These are phyloP conservation scores for Xylariaceae sp. DNA, from an alignment of 2,329 filamentous ascomycete species.

Conservation along the genomic window DNA sequence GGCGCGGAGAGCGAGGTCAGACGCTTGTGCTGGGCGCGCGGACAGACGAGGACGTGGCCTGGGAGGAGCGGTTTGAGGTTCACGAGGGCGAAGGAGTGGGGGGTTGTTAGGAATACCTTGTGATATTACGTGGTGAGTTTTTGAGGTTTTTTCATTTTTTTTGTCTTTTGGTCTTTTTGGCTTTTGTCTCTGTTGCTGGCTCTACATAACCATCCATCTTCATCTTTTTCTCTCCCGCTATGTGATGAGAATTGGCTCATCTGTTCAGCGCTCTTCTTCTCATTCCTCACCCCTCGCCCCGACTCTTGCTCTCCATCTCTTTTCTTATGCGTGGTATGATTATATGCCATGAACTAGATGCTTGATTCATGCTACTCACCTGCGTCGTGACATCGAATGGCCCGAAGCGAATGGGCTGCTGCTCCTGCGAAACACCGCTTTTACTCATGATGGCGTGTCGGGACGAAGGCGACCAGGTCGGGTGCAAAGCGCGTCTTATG, in stretches of 20 bases:
- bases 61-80: slow-evolving; percentile 94
- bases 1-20: slow-evolving; percentile 65
- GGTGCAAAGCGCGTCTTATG: slow-evolving; percentile 1
- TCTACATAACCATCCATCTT: neutral
- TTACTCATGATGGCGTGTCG: slow-evolving; percentile 7
- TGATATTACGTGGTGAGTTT: slow-evolving; percentile 1
- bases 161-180: neutral
- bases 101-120: slow-evolving; percentile 81
- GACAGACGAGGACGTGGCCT: slow-evolving; percentile 88
- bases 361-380: slow-evolving; percentile 39
- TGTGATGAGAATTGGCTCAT: neutral
- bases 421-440: neutral
- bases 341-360: too few species aligned
- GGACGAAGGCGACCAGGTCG: neutral
- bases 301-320: too few species aligned
- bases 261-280: neutral
- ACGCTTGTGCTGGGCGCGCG: slow-evolving; percentile 61
- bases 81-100: slow-evolving; percentile 78
- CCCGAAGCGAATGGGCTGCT: slow-evolving; percentile 58
- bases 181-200: neutral
- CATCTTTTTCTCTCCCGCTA: neutral
- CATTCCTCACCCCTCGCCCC: too few species aligned
- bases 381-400: slow-evolving; percentile 71
- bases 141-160: neutral
- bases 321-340: too few species aligned